Conservation (phyloP, 2,329 filamentous ascomycete genomes). For the Talaromyces islandicus region DNA sequence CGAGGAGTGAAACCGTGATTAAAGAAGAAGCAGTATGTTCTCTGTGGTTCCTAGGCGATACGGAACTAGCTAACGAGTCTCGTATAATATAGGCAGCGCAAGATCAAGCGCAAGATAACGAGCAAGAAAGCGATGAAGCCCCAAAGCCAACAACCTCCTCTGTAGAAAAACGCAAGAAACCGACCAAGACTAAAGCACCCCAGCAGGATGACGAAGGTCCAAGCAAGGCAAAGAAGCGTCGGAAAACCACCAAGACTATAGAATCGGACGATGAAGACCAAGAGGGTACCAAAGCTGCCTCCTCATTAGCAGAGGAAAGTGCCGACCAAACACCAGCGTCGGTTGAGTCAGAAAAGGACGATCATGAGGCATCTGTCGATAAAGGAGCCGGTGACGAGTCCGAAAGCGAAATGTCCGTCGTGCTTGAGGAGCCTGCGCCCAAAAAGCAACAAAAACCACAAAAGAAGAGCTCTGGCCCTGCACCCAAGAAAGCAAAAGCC, state of each 20-base stretch:
- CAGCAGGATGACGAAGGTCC: constrained; percentile 23
- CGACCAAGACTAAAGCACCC: constrained; percentile 17
- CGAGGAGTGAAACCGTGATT: constrained; percentile 48
- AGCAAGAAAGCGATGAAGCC: constrained; percentile 11
- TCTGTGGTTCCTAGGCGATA: neutral
- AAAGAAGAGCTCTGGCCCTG: constrained; percentile 23
- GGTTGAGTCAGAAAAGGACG: constrained; percentile 9
- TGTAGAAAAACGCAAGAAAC: constrained; percentile 5
- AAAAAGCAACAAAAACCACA: constrained; percentile 48
- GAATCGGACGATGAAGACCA: constrained; percentile 18
- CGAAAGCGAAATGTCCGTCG: constrained; percentile 63
- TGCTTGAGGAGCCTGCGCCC: constrained; percentile 68
- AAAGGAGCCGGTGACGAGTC: constrained; percentile 40
- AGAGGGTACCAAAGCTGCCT: constrained; percentile 16
- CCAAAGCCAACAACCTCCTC: constrained; percentile 7
- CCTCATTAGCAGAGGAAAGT: constrained; percentile 12
- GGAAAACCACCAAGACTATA: constrained; percentile 23
- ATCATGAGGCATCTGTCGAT: constrained; percentile 8
- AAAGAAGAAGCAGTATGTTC: constrained; percentile 44
- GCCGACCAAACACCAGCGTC: constrained; percentile 11
- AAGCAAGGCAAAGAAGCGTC: constrained; percentile 27
- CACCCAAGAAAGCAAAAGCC: constrained; percentile 25
- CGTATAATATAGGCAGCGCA: constrained; percentile 9
- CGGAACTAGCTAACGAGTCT: neutral
- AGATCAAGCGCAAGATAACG: constrained; percentile 5